Percentiles rank a stretch among this genome's conserved stretches.
Conservation (phyloP, 1,284 basidiomycete genomes). For the Ustilago shanxiensis region DNA sequence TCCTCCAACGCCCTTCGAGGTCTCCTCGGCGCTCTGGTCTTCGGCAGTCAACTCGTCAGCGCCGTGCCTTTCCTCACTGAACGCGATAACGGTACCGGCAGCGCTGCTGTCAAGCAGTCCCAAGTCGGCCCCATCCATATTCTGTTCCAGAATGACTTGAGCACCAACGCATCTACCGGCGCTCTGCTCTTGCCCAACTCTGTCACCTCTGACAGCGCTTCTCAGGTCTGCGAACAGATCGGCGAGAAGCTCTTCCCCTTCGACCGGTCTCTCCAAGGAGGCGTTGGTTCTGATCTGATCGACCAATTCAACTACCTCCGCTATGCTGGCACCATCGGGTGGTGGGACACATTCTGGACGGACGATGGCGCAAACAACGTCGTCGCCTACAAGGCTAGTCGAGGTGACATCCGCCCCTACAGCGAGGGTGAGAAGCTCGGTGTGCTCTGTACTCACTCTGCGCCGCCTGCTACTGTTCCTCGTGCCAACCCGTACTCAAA, state of each 20-base stretch:
- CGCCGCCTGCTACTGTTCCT: constrained; percentile 15
- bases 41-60: constrained; percentile 14
- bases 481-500: constrained; percentile 29
- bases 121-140: constrained; percentile 45
- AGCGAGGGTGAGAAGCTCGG: constrained; percentile 39
- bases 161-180: constrained; percentile 39
- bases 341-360: constrained; percentile 34
- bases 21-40: constrained; percentile 18
- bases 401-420: constrained; percentile 12
- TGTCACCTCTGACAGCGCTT: constrained; percentile 31
- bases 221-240: constrained; percentile 37
- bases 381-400: constrained; percentile 35
- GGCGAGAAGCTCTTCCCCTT: constrained; percentile 52
- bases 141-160: constrained; percentile 61
- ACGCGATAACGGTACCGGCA: neutral
- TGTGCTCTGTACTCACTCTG: constrained; percentile 44
- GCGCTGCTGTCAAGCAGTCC: constrained; percentile 13
- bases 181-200: constrained; percentile 48
- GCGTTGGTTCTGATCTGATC: constrained; percentile 31
- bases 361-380: constrained; percentile 8
- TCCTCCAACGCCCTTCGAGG: constrained; percentile 11
- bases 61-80: constrained; percentile 14
- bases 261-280: constrained; percentile 23
- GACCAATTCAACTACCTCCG: constrained; percentile 47
- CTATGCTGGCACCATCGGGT: constrained; percentile 26